Base-by-base conservation (phyloP, 148 eudicot species). In the Camellia lanceoleosa region DNA sequence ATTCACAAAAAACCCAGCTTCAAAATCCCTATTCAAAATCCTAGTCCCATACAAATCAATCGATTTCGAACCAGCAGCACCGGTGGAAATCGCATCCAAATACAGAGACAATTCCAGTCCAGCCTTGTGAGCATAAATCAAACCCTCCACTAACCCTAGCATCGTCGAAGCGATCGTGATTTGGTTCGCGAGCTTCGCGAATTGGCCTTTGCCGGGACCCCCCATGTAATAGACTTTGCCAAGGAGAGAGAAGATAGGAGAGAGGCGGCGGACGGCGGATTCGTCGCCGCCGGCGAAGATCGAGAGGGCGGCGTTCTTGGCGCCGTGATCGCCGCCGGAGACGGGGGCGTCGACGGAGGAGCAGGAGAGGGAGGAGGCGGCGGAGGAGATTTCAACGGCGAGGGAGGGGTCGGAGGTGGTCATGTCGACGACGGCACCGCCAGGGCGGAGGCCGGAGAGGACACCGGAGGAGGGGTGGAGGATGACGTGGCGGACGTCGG, bases 201-300 rank as follows among this genome's bases (percentile, higher is more conserved):
- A 90, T 30, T 96, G 99, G 60, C 99, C 99, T 61, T 89, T 89
- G 47, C 99, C 99, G 1, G 98, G 91, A 8, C 90, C 99, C 38
- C 99, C 99, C 99, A 93, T 96, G 83, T 93, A 91, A 79, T 90
- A 79, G 1, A 89, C 88, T 7, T 74, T 90, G 14, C 98, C 98
- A 12, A 95, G 65, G 5, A 89, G 82, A 18, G 74, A 47, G 20
- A 95, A 81, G 4, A 95, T 54, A 1, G 98, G 94, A 4, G 80
- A 67, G 3, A 95, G 71, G 0, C 84, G 69, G 0, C 63, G 4
- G 0, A 95, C 84, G 0, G 87, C 75, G 5, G 66, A 2, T 11
- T 80, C 79, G 0, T 95, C 97, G 18, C 98, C 98, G 7, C 98
- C 98, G 38, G 97, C 93, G 80, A 96, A 96, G 52, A 96, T 96